phyloP scores from a whole-genome alignment of 441 rosid species.

The Corymbia calophylla region DNA sequence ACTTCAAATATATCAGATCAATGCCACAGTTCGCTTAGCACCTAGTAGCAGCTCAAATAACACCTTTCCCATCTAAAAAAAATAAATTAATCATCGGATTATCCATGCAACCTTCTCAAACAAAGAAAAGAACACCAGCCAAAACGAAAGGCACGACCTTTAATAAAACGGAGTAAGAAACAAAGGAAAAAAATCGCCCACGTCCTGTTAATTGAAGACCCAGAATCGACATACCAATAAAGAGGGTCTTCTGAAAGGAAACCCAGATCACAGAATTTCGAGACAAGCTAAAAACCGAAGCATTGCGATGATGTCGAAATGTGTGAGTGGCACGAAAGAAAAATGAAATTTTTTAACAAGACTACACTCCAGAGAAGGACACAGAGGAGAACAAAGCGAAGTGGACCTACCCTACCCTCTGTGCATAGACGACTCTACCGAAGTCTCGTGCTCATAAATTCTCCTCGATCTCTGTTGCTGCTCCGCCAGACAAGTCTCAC shows the following conservation, averaged over 20 bases:
- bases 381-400: neutral
- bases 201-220: neutral
- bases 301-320: neutral
- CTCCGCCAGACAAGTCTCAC: constrained; percentile 20
- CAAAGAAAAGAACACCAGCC: neutral
- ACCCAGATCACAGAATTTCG: neutral
- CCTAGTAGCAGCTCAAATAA: neutral
- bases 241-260: neutral
- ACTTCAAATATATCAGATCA: neutral
- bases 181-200: neutral
- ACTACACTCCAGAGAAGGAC: neutral
- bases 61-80: neutral
- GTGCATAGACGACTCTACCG: constrained; percentile 20
- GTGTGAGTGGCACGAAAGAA: neutral
- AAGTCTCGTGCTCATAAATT: constrained; percentile 83
- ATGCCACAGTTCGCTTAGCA: neutral
- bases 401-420: constrained; percentile 29
- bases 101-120: neutral
- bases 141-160: neutral
- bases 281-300: neutral
- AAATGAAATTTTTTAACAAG: neutral
- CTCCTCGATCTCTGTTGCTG: constrained; percentile 25
- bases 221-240: neutral
- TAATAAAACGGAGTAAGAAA: neutral
- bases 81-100: neutral